Evolutionary conservation across 768 basidiomycete species (phyloP), one percentile per base, ranked within the genome.

Genomic region (Gloeophyllum trabeum): DNA sequence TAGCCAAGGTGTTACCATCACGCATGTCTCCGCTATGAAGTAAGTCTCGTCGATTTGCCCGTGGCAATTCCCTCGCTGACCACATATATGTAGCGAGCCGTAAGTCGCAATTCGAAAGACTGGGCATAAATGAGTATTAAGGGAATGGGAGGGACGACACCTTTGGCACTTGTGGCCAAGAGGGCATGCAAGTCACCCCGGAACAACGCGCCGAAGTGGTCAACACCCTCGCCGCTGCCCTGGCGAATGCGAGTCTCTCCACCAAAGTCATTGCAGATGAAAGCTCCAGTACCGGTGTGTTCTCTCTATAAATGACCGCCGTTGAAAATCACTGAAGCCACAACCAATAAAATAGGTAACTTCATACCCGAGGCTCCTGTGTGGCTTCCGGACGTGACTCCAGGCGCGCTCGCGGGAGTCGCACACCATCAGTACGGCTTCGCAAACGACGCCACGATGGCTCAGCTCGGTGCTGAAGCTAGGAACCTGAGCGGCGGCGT

Each of bases 381-480:
- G 7, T 54, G 53, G 53, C 22, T 52, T 26, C 45, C 49, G n/a
- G 22, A 34, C 30, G 43, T 48, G 18, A 25, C 22, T 13, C 35
- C 24, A n/a, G 43, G 61, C 57, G 38, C 45, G 13, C 60, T 70
- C 3, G 57, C 59, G 6, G 66, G 61, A 10, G 47, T 69, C 21
- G 61, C 61, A 10, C 68, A 68, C 40, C 67, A 70, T 45, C 66
- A 65, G n/a, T 70, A 69, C 46, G 64, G 65, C 39, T 70, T 69
- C 50, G 63, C 65, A 3, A 58, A 52, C n/a, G 67, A 67, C 43
- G 43, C 56, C 4, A 16, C 34, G 4, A 40, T 46, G 18, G 47
- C 47, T 25, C 38, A 45, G 28, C 32, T 52, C 39, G 49, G 46
- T 30, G 13, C 36, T 1, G n/a, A 36, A 5, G 53, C 43, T 20